phyloP scores from a whole-genome alignment of 2,329 filamentous ascomycete genomes.

The Huntiella decipiens region DNA sequence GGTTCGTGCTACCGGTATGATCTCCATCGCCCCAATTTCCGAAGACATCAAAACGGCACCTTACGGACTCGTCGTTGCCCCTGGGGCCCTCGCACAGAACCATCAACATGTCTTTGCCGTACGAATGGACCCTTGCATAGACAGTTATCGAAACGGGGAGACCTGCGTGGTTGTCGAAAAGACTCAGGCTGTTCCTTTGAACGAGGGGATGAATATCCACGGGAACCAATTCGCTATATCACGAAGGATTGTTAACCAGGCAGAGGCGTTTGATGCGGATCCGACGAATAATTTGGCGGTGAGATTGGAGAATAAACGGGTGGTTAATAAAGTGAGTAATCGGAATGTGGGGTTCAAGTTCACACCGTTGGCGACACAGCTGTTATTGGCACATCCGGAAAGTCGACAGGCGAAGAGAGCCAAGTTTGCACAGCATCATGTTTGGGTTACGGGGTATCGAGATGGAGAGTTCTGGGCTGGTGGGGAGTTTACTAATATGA shows the following conservation, averaged over 20 bases:
- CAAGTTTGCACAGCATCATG: conserved; percentile 25
- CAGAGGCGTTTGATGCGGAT: conserved; percentile 32
- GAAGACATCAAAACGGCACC: conserved; percentile 27
- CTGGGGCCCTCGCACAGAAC: conserved; percentile 46
- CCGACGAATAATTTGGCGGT: conserved; percentile 31
- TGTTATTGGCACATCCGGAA: conserved; percentile 26
- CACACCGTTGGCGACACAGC: conserved; percentile 25
- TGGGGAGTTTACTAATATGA: conserved; percentile 33
- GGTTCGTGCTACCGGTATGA: conserved; percentile 45
- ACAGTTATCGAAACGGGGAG: conserved; percentile 24
- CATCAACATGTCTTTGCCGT: conserved; percentile 53
- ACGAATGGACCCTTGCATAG: conserved; percentile 45
- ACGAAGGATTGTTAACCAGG: conserved; percentile 26
- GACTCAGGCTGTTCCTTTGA: conserved; percentile 20
- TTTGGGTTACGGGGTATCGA: conserved; percentile 30
- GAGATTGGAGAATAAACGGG: conserved; percentile 27
- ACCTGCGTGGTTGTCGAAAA: conserved; percentile 31
- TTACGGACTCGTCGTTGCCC: conserved; percentile 43
- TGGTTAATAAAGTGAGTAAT: conserved; percentile 28
- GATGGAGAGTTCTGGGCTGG: conserved; percentile 32
- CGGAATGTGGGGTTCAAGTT: conserved; percentile 32
- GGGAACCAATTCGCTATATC: conserved; percentile 41
- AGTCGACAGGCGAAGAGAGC: conserved; percentile 26
- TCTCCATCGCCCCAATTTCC: conserved; percentile 41
- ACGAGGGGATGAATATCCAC: conserved; percentile 36